Evolutionary conservation across 192 early-diverging fungal species (phyloP).

Genomic region (Podila minutissima): DNA sequence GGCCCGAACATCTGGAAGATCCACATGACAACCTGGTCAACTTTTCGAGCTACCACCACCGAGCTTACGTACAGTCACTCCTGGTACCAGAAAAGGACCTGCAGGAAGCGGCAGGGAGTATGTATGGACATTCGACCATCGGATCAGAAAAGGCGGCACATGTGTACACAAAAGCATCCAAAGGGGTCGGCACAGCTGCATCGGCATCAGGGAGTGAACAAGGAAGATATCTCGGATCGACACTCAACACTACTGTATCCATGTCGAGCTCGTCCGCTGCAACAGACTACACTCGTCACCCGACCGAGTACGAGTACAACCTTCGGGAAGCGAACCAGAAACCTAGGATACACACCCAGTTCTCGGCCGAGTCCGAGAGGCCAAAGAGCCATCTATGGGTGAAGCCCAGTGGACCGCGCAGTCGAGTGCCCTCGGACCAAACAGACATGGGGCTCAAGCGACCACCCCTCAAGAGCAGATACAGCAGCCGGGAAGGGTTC

Average conservation of each 20-base stretch:
- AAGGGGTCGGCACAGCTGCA: neutral
- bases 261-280: constrained; percentile 12
- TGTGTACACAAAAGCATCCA: neutral
- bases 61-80: constrained; percentile 32
- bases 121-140: constrained; percentile 42
- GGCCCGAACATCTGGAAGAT: constrained; percentile 11
- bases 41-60: constrained; percentile 39
- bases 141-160: constrained; percentile 29
- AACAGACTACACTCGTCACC: constrained; percentile 15
- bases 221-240: constrained; percentile 24
- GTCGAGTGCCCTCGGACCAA: neutral
- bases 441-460: neutral
- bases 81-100: constrained; percentile 21
- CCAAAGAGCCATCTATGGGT: neutral
- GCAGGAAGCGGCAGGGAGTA: constrained; percentile 37
- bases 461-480: constrained; percentile 11
- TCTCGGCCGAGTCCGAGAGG: neutral
- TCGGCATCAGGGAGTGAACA: neutral
- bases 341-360: constrained; percentile 1
- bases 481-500: constrained; percentile 15
- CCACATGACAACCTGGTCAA: constrained; percentile 29
- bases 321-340: neutral
- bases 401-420: neutral
- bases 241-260: constrained; percentile 34
- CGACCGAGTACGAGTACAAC: constrained; percentile 28